Conservation (phyloP, 1,139 yeast species). For the Kodamaea sp. region DNA sequence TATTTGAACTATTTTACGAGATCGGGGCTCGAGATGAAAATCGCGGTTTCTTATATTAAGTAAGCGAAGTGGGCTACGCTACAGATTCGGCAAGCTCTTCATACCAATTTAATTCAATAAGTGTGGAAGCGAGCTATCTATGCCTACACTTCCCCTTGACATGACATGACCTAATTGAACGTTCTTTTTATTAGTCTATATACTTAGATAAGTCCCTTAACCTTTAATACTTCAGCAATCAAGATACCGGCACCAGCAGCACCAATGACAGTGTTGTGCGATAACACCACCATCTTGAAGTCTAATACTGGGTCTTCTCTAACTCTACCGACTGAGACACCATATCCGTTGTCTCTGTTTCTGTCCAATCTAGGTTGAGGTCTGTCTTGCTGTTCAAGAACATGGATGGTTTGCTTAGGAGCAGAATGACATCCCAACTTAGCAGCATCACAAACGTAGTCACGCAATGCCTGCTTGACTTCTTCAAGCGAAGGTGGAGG, state of each 20-base stretch:
- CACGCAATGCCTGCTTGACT: conserved; percentile 66
- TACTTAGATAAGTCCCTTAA: conserved; percentile 68
- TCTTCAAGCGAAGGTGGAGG: conserved; percentile 85
- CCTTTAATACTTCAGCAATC: conserved; percentile 86
- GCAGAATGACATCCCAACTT: conserved; percentile 84
- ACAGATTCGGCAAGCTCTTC: no score
- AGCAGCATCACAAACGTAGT: conserved; percentile 84
- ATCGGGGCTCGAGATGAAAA: no score
- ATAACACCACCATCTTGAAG: conserved; percentile 91
- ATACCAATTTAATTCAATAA: no score
- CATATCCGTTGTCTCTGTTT: conserved; percentile 91
- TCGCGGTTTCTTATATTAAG: no score
- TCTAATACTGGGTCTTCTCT: conserved; percentile 93
- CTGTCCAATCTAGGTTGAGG: conserved; percentile 99
- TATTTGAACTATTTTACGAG: no score
- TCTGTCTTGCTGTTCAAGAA: conserved; percentile 85
- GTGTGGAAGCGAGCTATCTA: no score
- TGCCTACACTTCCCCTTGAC: no score
- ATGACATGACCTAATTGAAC: no score
- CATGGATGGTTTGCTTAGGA: conserved; percentile 89
- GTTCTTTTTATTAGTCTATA: no score
- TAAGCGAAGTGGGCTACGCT: no score
- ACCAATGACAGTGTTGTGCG: conserved; percentile 96
- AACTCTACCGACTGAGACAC: conserved; percentile 92
- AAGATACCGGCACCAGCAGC: conserved; percentile 99